Conservation (phyloP, 768 basidiomycete species). For the Cystofilobasidium ferigula region DNA sequence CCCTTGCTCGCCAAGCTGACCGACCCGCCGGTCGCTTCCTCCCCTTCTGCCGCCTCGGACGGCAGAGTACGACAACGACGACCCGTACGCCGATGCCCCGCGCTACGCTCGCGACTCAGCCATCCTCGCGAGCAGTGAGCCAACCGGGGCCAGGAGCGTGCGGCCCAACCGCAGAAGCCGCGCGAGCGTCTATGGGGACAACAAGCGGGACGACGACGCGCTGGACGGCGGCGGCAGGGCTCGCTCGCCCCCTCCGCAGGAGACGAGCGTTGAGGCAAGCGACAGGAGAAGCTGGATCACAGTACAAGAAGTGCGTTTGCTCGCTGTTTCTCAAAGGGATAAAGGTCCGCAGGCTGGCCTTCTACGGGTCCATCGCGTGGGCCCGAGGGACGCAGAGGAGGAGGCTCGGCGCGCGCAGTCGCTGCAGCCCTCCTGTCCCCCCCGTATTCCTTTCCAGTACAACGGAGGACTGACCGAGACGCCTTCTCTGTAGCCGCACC, state of each 20-base stretch:
- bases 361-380: too few species aligned
- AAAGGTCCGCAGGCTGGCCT: too few species aligned
- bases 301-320: not conserved
- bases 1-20: not conserved
- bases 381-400: too few species aligned
- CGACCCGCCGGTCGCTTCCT: not conserved
- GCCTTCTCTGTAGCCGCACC: not conserved
- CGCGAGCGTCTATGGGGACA: not conserved
- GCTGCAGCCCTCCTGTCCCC: not conserved
- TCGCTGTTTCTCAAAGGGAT: too few species aligned
- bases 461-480: too few species aligned
- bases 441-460: not conserved
- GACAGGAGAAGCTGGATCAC: not conserved
- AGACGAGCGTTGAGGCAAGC: too few species aligned
- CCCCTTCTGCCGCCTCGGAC: not conserved
- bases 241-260: too few species aligned
- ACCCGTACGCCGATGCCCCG: conserved; percentile 5
- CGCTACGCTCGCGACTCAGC: conserved; percentile 20
- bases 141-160: not conserved
- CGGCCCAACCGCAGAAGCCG: not conserved
- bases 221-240: too few species aligned
- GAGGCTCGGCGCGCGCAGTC: not conserved
- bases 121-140: conserved; percentile 8
- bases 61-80: conserved; percentile 25
- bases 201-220: not conserved